These are phyloP conservation scores for Leishmania gerbilli DNA, from an alignment of 208 protist genomes.

Conservation along the genomic window DNA sequence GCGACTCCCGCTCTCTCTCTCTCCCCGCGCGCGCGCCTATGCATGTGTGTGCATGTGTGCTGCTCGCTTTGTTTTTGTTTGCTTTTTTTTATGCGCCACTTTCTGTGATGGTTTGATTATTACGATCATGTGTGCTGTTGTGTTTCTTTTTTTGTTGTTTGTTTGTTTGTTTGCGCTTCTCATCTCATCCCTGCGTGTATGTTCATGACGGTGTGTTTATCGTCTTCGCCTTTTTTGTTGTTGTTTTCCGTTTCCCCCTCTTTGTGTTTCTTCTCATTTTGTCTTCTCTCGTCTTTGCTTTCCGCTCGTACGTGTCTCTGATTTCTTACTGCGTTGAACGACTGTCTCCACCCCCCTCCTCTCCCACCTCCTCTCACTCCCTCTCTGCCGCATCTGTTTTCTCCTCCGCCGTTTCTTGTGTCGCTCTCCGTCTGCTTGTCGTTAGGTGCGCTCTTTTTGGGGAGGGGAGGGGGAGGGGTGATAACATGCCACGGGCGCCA, in stretches of 20 bases:
- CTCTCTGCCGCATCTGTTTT: slow-evolving; percentile 6
- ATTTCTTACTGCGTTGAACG: neutral
- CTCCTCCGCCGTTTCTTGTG: neutral
- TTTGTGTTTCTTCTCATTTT: neutral
- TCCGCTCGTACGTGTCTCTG: neutral
- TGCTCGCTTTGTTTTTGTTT: neutral
- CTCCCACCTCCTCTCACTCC: neutral
- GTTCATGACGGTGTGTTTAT: neutral
- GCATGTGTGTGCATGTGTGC: neutral
- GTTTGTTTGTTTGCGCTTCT: neutral
- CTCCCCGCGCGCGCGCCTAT: too few relatives aligned
- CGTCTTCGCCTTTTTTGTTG: neutral
- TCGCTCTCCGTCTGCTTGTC: neutral
- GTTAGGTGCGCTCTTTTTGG: neutral
- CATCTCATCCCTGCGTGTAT: neutral
- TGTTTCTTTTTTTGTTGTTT: neutral
- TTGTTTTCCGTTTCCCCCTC: neutral
- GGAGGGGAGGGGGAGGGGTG: neutral
- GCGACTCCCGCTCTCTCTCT: neutral
- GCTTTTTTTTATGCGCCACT: too few relatives aligned
- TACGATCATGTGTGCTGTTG: neutral
- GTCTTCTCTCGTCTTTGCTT: neutral
- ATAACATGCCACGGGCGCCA: neutral
- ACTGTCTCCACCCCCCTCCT: neutral
- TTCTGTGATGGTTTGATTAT: slow-evolving; percentile 2